These are phyloP conservation scores for Boletus vinaceobasis DNA, from an alignment of 768 basidiomycete species.

Conservation along the genomic window DNA sequence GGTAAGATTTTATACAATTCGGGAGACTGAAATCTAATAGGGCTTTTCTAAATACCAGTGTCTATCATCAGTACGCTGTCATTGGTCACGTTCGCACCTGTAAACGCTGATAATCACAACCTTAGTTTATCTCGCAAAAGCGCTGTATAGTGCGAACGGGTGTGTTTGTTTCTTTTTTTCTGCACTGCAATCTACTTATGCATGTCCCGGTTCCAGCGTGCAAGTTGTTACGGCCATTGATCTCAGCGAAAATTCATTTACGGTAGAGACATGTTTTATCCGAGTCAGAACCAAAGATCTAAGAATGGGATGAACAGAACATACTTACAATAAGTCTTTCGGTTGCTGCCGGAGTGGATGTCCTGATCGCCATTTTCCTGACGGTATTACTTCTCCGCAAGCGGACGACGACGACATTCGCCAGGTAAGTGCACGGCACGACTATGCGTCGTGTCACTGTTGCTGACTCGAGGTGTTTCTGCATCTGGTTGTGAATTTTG, in stretches of 20 bases:
- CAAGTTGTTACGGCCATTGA: not conserved
- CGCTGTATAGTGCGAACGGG: conserved; percentile 1
- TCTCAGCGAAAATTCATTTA: not conserved
- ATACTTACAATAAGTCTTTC: not conserved
- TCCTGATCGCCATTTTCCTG: conserved; percentile 4
- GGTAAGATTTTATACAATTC: not conserved
- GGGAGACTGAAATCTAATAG: not conserved
- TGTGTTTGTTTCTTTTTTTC: not conserved
- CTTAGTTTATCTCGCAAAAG: not conserved
- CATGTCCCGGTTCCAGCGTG: not conserved
- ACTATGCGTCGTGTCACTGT: too few species aligned
- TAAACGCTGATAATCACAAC: not conserved
- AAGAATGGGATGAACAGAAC: not conserved
- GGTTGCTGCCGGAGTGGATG: not conserved
- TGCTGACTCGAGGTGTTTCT: too few species aligned
- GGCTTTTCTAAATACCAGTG: not conserved
- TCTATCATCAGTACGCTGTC: not conserved
- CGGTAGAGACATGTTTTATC: not conserved
- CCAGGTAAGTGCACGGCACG: not conserved
- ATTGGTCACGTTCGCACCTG: not conserved
- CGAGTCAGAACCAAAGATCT: not conserved
- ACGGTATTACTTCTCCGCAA: not conserved
- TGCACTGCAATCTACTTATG: not conserved
- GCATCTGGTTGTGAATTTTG: too few species aligned
- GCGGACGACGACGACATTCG: not conserved